Percentiles rank a stretch among this genome's conserved stretches.
phyloP scores from a whole-genome alignment of 1,284 basidiomycete genomes.

The Anthracocystis panici-leucophaei region DNA sequence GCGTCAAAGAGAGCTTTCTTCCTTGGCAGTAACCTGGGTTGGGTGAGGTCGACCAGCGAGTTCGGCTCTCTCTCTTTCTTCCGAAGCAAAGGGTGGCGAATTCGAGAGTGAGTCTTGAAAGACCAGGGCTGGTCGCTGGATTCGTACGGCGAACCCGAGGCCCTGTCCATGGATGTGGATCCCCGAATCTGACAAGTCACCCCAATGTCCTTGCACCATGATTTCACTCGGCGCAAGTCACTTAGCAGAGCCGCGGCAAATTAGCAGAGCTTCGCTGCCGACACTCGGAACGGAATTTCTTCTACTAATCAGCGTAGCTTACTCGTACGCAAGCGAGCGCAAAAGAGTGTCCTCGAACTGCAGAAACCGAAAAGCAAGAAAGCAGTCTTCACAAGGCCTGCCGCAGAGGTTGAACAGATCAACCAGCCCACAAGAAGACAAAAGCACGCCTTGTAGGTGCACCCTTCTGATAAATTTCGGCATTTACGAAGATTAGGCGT shows the following conservation, averaged over 20 bases:
- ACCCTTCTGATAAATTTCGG: too few species aligned
- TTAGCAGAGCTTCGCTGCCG: background rate
- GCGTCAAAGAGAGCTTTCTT: background rate
- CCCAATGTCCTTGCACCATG: background rate
- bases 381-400: too few species aligned
- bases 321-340: background rate
- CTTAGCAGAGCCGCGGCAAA: background rate
- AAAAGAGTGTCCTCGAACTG: background rate
- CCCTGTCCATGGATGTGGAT: background rate
- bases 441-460: too few species aligned
- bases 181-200: too few species aligned
- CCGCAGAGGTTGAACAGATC: too few species aligned
- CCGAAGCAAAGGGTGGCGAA: too few species aligned
- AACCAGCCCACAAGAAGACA: too few species aligned
- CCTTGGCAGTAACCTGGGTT: background rate
- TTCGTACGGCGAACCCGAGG: background rate
- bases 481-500: too few species aligned
- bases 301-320: too few species aligned
- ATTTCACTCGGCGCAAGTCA: too few species aligned
- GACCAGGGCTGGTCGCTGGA: background rate
- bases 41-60: background rate
- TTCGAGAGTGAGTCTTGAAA: background rate
- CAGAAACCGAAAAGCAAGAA: background rate
- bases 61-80: background rate
- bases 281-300: background rate